These are phyloP conservation scores for Hyphopichia khmerensis DNA, from an alignment of 1,139 yeast genomes.

Conservation along the genomic window DNA sequence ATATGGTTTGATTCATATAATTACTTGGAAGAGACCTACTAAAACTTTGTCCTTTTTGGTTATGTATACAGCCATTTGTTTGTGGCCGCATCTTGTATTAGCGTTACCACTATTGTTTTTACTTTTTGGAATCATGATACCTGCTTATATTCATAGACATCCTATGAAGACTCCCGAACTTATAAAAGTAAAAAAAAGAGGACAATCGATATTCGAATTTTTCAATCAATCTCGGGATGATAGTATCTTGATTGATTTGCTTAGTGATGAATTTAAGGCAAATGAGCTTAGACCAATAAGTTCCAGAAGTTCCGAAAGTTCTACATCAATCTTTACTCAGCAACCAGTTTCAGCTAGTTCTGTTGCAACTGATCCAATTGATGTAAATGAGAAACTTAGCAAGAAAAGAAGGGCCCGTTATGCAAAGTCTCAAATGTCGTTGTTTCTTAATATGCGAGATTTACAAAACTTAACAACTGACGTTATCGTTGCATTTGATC, in stretches of 20 bases:
- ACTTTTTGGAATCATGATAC: slow-evolving; percentile 60
- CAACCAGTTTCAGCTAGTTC: slow-evolving; percentile 6
- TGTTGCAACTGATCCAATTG: slow-evolving; percentile 3
- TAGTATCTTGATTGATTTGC: slow-evolving; percentile 36
- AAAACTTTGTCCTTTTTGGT: slow-evolving; percentile 54
- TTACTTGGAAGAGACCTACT: slow-evolving; percentile 65
- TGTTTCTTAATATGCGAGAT: slow-evolving; percentile 57
- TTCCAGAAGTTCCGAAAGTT: slow-evolving; percentile 21
- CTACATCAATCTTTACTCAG: slow-evolving; percentile 11
- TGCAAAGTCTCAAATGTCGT: slow-evolving; percentile 39
- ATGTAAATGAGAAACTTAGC: slow-evolving; percentile 9
- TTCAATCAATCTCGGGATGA: slow-evolving; percentile 43
- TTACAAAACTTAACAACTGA: slow-evolving; percentile 63
- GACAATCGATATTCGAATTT: slow-evolving; percentile 55
- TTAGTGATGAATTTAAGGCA: slow-evolving; percentile 22
- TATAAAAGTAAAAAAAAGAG: slow-evolving; percentile 48
- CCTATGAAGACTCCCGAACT: slow-evolving; percentile 52
- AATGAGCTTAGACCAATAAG: slow-evolving; percentile 12
- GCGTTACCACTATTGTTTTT: slow-evolving; percentile 62
- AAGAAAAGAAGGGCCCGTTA: slow-evolving; percentile 20
- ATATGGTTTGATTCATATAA: slow-evolving; percentile 51
- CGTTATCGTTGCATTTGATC: slow-evolving; percentile 50
- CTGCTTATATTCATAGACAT: slow-evolving; percentile 71
- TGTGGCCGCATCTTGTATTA: slow-evolving; percentile 69
- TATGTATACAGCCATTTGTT: slow-evolving; percentile 56